Conservation (phyloP, 1,284 basidiomycete species). For the Sanguinoderma infundibulare region DNA sequence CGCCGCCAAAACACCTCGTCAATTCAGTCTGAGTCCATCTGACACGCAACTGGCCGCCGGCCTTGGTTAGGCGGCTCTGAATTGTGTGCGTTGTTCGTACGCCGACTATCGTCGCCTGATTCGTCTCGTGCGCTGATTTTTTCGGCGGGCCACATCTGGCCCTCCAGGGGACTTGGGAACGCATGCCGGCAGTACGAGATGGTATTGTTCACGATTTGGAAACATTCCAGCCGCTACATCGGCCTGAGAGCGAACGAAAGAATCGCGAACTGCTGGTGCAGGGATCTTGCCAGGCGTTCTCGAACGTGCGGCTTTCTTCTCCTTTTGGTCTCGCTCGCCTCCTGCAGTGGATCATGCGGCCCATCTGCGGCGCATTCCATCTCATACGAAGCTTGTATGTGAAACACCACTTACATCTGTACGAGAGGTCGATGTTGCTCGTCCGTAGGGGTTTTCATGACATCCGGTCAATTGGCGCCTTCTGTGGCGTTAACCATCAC, state of each 20-base stretch:
- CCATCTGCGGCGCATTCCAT: background rate
- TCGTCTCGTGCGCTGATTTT: background rate
- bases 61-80: background rate
- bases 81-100: background rate
- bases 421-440: background rate
- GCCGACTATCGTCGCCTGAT: background rate
- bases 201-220: background rate
- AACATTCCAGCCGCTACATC: background rate
- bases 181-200: background rate
- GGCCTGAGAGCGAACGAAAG: background rate
- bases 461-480: background rate
- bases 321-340: background rate
- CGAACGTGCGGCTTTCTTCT: background rate
- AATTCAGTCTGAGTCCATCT: too few relatives aligned
- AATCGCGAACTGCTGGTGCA: background rate
- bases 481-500: background rate
- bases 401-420: too few relatives aligned
- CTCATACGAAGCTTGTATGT: background rate
- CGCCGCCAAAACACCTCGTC: background rate
- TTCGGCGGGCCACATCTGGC: background rate
- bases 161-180: background rate
- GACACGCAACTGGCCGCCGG: background rate
- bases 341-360: background rate
- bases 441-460: too few relatives aligned
- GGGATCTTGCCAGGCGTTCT: background rate